A percentile compares a stretch with the other conserved stretches of the same genome.
Conservation (phyloP, 495 filamentous ascomycete genomes). For the Annulohypoxylon bovei region DNA sequence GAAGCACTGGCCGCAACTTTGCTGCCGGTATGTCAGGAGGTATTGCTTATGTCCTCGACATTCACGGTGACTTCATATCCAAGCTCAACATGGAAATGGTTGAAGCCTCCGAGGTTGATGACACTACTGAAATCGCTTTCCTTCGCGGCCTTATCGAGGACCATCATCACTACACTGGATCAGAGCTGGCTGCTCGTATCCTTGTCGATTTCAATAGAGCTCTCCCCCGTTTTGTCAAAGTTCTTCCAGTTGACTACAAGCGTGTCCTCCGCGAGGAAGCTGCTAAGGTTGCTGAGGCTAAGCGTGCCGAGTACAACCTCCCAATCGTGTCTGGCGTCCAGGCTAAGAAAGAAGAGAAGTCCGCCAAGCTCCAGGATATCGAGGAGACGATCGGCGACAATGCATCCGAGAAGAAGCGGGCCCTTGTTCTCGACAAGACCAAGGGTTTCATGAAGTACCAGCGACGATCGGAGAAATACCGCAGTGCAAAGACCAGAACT, state of each 20-base stretch:
- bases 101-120: constrained; percentile 86
- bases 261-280: constrained; percentile 88
- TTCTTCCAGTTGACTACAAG: constrained; percentile 97
- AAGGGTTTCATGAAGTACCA: constrained; percentile 99
- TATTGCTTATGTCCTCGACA: constrained; percentile 96
- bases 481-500: constrained; percentile 82
- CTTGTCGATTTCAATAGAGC: constrained; percentile 97
- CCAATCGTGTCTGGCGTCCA: constrained; percentile 79
- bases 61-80: constrained; percentile 87
- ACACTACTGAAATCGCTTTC: constrained; percentile 91
- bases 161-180: constrained; percentile 99
- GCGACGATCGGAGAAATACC: constrained; percentile 94
- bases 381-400: constrained; percentile 91
- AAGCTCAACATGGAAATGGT: constrained; percentile 99
- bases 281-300: constrained; percentile 83
- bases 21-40: constrained; percentile 99
- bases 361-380: constrained; percentile 88
- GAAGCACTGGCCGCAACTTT: constrained; percentile 97
- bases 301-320: constrained; percentile 81
- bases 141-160: constrained; percentile 96
- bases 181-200: constrained; percentile 93
- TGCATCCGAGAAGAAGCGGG: constrained; percentile 89
- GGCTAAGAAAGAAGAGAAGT: constrained; percentile 72
- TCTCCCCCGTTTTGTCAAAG: constrained; percentile 91
- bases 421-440: constrained; percentile 96